Evolutionary conservation across 1,139 yeast genomes (phyloP).

Genomic region (Candida buenavistaensis): DNA sequence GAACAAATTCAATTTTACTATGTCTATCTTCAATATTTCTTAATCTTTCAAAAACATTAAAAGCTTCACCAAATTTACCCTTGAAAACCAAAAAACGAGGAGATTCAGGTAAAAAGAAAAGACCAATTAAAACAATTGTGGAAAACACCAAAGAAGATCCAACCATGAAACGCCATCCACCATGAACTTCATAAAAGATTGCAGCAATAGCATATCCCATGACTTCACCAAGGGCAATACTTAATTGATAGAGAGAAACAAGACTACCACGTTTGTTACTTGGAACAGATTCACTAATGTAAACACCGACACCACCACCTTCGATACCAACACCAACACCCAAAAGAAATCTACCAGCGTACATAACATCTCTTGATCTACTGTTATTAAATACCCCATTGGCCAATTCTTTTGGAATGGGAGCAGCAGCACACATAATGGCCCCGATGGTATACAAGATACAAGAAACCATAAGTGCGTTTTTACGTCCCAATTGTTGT

Average conservation of each 20-base stretch:
- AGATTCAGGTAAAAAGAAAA: slow-evolving; percentile 50
- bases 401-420: slow-evolving; percentile 11
- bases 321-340: slow-evolving; percentile 63
- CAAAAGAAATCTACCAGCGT: slow-evolving; percentile 55
- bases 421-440: slow-evolving; percentile 50
- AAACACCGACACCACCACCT: slow-evolving; percentile 61
- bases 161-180: slow-evolving; percentile 62
- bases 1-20: slow-evolving; percentile 52
- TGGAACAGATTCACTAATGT: slow-evolving; percentile 61
- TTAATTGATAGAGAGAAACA: slow-evolving; percentile 58
- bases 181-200: slow-evolving; percentile 51
- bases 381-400: slow-evolving; percentile 22
- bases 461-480: slow-evolving; percentile 53
- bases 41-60: slow-evolving; percentile 54
- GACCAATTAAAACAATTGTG: slow-evolving; percentile 46
- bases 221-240: slow-evolving; percentile 60
- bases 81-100: slow-evolving; percentile 56
- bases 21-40: slow-evolving; percentile 42
- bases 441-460: slow-evolving; percentile 58
- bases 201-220: slow-evolving; percentile 59
- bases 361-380: slow-evolving; percentile 32
- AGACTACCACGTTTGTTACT: slow-evolving; percentile 57
- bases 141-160: slow-evolving; percentile 61
- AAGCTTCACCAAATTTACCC: slow-evolving; percentile 49
- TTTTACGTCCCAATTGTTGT: slow-evolving; percentile 52